Percentiles rank a stretch among this genome's conserved stretches.
Evolutionary conservation across 1,284 basidiomycete species (phyloP).

Genomic region (Cutaneotrichosporon cavernicola): DNA sequence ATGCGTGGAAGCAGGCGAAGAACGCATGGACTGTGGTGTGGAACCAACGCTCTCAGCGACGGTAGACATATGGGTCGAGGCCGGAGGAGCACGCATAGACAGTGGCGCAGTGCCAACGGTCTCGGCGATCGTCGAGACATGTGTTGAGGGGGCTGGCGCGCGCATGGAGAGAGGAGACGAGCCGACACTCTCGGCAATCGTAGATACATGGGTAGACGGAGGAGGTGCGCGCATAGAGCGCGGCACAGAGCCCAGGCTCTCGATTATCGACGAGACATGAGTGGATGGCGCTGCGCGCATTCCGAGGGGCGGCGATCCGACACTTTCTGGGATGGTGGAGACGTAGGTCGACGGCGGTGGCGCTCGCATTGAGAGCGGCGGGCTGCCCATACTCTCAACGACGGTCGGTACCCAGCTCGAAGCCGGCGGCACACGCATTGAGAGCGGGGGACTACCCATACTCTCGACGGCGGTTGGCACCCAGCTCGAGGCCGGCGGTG

Average conservation of each 20-base stretch:
- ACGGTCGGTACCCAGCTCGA: neutral
- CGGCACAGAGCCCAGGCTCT: neutral
- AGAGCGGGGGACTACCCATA: neutral
- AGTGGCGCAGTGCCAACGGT: slow-evolving; percentile 1
- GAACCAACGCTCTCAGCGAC: slow-evolving; percentile 11
- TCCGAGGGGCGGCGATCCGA: neutral
- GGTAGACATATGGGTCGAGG: slow-evolving; percentile 5
- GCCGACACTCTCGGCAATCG: neutral
- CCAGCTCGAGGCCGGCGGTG: neutral
- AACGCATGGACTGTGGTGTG: neutral
- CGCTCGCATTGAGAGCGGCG: neutral
- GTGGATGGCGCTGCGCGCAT: neutral
- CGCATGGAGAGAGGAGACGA: neutral
- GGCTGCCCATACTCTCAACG: neutral
- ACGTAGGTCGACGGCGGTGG: neutral
- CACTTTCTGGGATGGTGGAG: neutral
- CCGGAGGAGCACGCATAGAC: neutral
- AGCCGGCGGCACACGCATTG: neutral
- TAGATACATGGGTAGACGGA: slow-evolving; percentile 2
- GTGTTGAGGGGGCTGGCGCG: slow-evolving; percentile 3
- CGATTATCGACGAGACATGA: neutral
- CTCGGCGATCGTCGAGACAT: slow-evolving; percentile 5
- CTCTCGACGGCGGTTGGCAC: neutral
- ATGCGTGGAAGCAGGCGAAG: too few relatives aligned
- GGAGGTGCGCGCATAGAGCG: neutral